A percentile compares a stretch with the other conserved stretches of the same genome.
Evolutionary conservation across 1,284 basidiomycete genomes (phyloP).

Genomic region (Moniliophthora roreri): DNA sequence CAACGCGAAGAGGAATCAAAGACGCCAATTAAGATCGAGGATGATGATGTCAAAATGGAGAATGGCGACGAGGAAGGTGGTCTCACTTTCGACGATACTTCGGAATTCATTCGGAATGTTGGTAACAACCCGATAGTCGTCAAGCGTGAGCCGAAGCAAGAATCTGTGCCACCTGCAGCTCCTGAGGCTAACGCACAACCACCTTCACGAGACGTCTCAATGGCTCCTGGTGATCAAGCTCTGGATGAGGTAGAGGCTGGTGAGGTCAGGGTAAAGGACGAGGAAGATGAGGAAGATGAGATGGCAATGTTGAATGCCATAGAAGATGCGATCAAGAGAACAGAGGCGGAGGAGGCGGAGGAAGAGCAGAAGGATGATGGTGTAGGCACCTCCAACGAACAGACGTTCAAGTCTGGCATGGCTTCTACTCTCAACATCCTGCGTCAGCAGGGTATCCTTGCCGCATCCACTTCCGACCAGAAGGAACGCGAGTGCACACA

Average conservation of each 20-base stretch:
- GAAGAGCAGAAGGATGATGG: conserved; percentile 33
- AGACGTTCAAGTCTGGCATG: conserved; percentile 80
- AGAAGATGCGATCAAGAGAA: conserved; percentile 60
- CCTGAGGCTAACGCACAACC: conserved; percentile 28
- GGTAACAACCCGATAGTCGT: conserved; percentile 57
- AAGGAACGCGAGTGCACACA: conserved; percentile 82
- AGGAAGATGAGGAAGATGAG: conserved; percentile 68
- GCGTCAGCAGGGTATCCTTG: conserved; percentile 88
- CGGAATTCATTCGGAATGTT: conserved; percentile 94
- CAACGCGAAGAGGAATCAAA: conserved; percentile 57
- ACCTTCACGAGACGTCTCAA: conserved; percentile 52
- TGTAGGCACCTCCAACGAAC: conserved; percentile 69
- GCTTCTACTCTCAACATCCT: conserved; percentile 88
- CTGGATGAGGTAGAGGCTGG: conserved; percentile 80
- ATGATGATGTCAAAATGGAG: conserved; percentile 40
- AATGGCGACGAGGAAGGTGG: conserved; percentile 53
- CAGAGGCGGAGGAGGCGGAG: conserved; percentile 54
- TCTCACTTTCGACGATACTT: conserved; percentile 94
- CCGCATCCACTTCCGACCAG: conserved; percentile 64
- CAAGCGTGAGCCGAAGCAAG: conserved; percentile 54
- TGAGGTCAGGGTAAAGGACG: conserved; percentile 75
- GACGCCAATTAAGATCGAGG: conserved; percentile 57
- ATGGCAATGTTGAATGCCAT: conserved; percentile 73
- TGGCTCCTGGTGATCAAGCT: conserved; percentile 60
- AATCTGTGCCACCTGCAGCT: conserved; percentile 28